Base-by-base conservation (phyloP, 2,329 filamentous ascomycete genomes). In the Pestalotiopsis sp. region DNA sequence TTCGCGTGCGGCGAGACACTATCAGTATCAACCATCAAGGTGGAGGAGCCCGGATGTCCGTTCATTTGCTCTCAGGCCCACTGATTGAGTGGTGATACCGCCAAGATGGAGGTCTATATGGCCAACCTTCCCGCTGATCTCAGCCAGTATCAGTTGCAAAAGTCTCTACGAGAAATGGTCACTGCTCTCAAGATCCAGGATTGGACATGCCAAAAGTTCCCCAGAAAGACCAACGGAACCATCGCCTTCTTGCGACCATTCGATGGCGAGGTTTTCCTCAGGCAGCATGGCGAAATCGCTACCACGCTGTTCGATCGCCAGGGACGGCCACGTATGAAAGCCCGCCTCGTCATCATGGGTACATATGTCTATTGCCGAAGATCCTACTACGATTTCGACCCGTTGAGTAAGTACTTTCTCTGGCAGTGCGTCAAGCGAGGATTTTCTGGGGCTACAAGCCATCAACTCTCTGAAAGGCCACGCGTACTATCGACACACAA, bases 51-150 rank as follows among this genome's bases (percentile, higher is more conserved):
- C 27, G 27, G 5, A 31, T 31, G 27, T 31, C 27, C 27, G 27
- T 20, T 52, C 45, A 31, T 31, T 52, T 52, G 45, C 17, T 52
- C 17, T 3, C 45, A 52, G 7, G 3, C 2, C 17, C 17, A 20
- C 17, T 52, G 17, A 9, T n/a, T 9, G 25, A 61, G 14, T 36
- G 9, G 9, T 20, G 13, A 13, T 9, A 14, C 31, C 31, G n/a
- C 6, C 63, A 65, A 56, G 25, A 87, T 88, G 82, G 85, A 88
- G 70, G 80, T 85, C 12, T 82, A 82, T 45, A 72, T 88, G 40
- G 70, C 66, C 14, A 81, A 82, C 12, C 77, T 89, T 14, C 85
- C 85, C 1, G 38, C 65, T 11, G 76, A 80, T 36, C 71, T 87
- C 38, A 76, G 80, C 11, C 78, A 83, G 2, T 72, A 80, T 0